Percentiles rank a stretch among this genome's conserved stretches.
phyloP scores from a whole-genome alignment of 2,329 filamentous ascomycete genomes.

The Trichoderma aggressivum region DNA sequence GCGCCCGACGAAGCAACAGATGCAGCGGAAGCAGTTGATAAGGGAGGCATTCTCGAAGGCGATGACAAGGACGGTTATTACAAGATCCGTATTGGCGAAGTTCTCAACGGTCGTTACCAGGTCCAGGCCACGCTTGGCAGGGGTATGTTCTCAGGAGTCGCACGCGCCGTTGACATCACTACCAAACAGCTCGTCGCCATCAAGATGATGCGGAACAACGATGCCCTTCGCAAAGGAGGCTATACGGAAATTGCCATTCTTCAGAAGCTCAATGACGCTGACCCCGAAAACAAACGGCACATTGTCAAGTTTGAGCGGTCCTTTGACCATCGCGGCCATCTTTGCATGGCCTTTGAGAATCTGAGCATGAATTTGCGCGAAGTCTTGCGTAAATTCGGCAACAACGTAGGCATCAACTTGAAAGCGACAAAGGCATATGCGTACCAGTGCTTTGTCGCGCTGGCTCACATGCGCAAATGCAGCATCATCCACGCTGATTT shows the following conservation, averaged over 20 bases:
- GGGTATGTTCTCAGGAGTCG: constrained; percentile 97
- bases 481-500: constrained; percentile 94
- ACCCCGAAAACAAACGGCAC: constrained; percentile 87
- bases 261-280: constrained; percentile 78
- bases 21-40: constrained; percentile 56
- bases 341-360: constrained; percentile 97
- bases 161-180: constrained; percentile 75
- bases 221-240: constrained; percentile 85
- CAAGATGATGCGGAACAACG: constrained; percentile 97
- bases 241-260: constrained; percentile 93
- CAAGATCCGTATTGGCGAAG: constrained; percentile 86
- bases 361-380: constrained; percentile 90
- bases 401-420: constrained; percentile 88
- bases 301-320: constrained; percentile 81
- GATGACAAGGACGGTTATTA: constrained; percentile 96
- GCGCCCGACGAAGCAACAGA: constrained; percentile 42
- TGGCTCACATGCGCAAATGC: constrained; percentile 85
- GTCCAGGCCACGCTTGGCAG: constrained; percentile 83
- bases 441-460: constrained; percentile 87
- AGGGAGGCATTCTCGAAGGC: constrained; percentile 79
- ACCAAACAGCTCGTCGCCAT: constrained; percentile 80
- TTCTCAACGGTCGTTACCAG: constrained; percentile 85
- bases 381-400: constrained; percentile 91
- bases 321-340: constrained; percentile 91
- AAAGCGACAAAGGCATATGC: constrained; percentile 84